phyloP scores from a whole-genome alignment of 805 yeast genomes.

The Candida palmyrensis region DNA sequence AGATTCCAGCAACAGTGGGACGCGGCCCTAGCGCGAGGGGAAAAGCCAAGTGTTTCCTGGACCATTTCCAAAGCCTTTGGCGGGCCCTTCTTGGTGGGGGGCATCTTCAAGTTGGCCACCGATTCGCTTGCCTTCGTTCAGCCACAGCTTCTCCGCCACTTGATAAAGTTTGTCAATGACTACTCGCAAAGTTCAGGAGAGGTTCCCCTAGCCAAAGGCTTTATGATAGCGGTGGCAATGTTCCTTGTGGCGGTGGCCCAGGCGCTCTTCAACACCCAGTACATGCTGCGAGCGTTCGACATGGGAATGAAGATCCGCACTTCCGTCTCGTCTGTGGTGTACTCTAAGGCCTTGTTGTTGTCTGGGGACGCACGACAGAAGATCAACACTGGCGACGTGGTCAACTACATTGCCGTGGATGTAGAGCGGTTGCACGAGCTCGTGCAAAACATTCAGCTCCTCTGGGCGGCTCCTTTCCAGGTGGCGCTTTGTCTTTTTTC shows the following conservation, averaged over 20 bases:
- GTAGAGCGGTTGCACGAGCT: conserved; percentile 83
- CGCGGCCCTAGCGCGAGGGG: conserved; percentile 25
- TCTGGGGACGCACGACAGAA: conserved; percentile 67
- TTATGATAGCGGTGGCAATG: conserved; percentile 72
- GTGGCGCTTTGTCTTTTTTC: conserved; percentile 69
- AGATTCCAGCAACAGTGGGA: conserved; percentile 59
- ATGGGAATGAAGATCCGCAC: conserved; percentile 74
- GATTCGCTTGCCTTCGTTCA: conserved; percentile 58
- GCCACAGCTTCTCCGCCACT: conserved; percentile 25
- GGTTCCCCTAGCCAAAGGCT: conserved; percentile 66
- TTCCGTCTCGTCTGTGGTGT: conserved; percentile 60
- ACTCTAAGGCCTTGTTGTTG: conserved; percentile 60
- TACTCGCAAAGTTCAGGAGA: conserved; percentile 17
- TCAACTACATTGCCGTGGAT: conserved; percentile 91
- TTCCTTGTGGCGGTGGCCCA: conserved; percentile 69
- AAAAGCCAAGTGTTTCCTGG: conserved; percentile 47
- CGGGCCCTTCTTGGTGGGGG: conserved; percentile 59
- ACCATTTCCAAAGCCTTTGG: conserved; percentile 74
- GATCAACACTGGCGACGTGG: conserved; percentile 87
- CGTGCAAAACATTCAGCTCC: conserved; percentile 68
- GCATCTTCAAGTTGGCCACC: conserved; percentile 63
- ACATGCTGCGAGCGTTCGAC: conserved; percentile 68
- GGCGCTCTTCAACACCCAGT: conserved; percentile 73
- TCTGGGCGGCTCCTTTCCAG: conserved; percentile 95
- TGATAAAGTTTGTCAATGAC: conserved; percentile 31